Conservation (phyloP, 2,329 filamentous ascomycete genomes). For the Ophiostoma ips region DNA sequence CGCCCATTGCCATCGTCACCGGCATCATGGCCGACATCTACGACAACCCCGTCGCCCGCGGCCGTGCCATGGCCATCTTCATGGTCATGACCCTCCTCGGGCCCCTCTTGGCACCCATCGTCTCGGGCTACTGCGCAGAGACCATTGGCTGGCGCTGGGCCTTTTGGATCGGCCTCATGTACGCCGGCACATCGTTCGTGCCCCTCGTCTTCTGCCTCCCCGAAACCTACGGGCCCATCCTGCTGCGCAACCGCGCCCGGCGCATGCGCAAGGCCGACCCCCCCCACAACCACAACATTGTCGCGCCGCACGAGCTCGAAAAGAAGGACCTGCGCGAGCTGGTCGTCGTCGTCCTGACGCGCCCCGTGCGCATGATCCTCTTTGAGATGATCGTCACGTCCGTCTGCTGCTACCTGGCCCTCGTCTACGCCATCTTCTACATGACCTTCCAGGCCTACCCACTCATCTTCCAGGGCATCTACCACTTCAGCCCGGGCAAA, state of each 20-base stretch:
- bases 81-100: slow-evolving; percentile 47
- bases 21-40: slow-evolving; percentile 56
- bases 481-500: slow-evolving; percentile 48
- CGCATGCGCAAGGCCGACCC: slow-evolving; percentile 42
- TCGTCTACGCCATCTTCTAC: slow-evolving; percentile 53
- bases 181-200: slow-evolving; percentile 48
- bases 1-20: slow-evolving; percentile 47
- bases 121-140: slow-evolving; percentile 46
- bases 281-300: slow-evolving; percentile 26
- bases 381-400: slow-evolving; percentile 62
- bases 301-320: slow-evolving; percentile 51
- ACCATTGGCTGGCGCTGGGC: slow-evolving; percentile 54
- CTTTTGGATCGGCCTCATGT: slow-evolving; percentile 57
- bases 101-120: slow-evolving; percentile 50
- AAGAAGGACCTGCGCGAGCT: slow-evolving; percentile 42
- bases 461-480: slow-evolving; percentile 50
- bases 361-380: slow-evolving; percentile 58
- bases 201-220: slow-evolving; percentile 49
- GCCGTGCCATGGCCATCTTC: slow-evolving; percentile 48
- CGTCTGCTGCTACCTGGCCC: slow-evolving; percentile 54
- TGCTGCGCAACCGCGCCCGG: slow-evolving; percentile 42
- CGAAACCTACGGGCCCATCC: slow-evolving; percentile 47
- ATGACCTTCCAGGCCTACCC: slow-evolving; percentile 69
- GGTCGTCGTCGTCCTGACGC: slow-evolving; percentile 53
- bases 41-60: slow-evolving; percentile 37